phyloP scores from a whole-genome alignment of 768 basidiomycete species.

The Trametopsis cervina region DNA sequence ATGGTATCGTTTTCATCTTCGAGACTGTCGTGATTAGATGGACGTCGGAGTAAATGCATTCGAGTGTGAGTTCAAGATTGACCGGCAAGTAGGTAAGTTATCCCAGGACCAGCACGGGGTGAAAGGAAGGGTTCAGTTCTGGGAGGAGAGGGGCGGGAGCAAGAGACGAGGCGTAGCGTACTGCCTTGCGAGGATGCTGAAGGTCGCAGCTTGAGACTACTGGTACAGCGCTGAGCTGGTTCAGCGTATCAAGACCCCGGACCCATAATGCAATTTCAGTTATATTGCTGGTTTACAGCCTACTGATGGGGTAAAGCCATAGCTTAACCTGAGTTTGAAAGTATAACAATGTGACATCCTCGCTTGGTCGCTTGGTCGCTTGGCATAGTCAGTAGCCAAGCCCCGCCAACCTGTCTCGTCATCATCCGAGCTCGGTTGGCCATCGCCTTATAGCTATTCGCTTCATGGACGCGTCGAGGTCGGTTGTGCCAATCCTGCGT shows the following conservation, averaged over 20 bases:
- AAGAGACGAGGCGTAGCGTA: not conserved
- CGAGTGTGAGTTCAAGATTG: constrained; percentile 20
- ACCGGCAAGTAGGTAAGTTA: constrained; percentile 12
- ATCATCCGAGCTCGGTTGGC: too few relatives aligned
- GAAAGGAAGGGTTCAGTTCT: not conserved
- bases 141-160: not conserved
- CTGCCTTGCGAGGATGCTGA: too few relatives aligned
- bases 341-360: too few relatives aligned
- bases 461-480: too few relatives aligned
- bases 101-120: constrained; percentile 27
- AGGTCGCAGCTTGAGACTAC: not conserved
- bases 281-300: too few relatives aligned
- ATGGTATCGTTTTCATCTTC: constrained; percentile 53
- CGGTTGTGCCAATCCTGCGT: too few relatives aligned
- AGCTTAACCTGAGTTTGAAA: not conserved
- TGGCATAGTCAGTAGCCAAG: too few relatives aligned
- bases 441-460: too few relatives aligned
- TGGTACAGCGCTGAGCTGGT: not conserved
- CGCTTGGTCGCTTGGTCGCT: too few relatives aligned
- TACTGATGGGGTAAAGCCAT: too few relatives aligned
- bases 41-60: constrained; percentile 35
- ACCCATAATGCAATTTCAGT: too few relatives aligned
- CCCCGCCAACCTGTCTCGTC: too few relatives aligned
- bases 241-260: not conserved
- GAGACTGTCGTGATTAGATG: constrained; percentile 23